phyloP scores from a whole-genome alignment of 148 eudicot species.

The Cornus florida region DNA sequence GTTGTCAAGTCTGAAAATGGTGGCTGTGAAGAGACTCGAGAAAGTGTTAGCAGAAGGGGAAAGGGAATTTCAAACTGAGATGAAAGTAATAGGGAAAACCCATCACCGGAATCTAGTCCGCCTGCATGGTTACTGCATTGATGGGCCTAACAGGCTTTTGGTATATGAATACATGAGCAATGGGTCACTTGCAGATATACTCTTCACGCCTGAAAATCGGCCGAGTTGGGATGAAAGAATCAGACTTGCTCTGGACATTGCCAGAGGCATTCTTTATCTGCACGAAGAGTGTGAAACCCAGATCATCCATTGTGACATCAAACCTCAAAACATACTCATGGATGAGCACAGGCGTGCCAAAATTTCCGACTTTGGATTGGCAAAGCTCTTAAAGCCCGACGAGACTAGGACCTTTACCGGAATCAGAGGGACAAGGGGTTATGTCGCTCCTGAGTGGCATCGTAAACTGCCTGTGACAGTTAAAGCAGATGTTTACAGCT shows the following conservation, averaged over 20 bases:
- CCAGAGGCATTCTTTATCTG: conserved; percentile 21
- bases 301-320: conserved; percentile 32
- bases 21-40: conserved; percentile 33
- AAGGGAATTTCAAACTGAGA: conserved; percentile 26
- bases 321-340: conserved; percentile 30
- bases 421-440: conserved; percentile 29
- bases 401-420: conserved; percentile 20
- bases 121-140: conserved; percentile 24
- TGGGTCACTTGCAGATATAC: conserved; percentile 30
- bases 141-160: conserved; percentile 22
- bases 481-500: conserved; percentile 30
- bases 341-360: conserved; percentile 13
- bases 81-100: conserved; percentile 25
- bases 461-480: conserved; percentile 19
- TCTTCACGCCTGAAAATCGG: not conserved
- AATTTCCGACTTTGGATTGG: conserved; percentile 26
- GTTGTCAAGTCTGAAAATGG: not conserved
- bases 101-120: conserved; percentile 31
- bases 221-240: conserved; percentile 23
- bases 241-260: conserved; percentile 19
- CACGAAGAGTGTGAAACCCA: conserved; percentile 29
- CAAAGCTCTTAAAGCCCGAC: conserved; percentile 21
- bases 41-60: conserved; percentile 25
- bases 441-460: conserved; percentile 32
- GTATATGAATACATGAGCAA: conserved; percentile 36